Evolutionary conservation across 495 filamentous ascomycete species (phyloP), one percentile per base, ranked within the genome.

Genomic region (Staphylotrichum longicolle): DNA sequence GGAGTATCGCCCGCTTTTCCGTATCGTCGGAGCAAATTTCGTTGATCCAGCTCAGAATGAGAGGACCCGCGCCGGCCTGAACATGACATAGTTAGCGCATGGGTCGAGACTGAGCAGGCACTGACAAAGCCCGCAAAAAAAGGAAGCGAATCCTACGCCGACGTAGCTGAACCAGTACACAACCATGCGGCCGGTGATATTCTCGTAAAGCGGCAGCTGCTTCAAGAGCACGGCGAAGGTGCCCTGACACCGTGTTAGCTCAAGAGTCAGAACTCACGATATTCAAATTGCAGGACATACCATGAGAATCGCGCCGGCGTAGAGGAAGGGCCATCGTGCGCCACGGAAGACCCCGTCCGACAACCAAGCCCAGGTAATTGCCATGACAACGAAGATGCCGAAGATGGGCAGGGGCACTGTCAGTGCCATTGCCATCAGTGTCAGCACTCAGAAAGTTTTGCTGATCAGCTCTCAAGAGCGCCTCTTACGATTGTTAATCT

Each of bases 31-130:
- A 33, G 32, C 47, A 50, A 4, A 50, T 50, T n/a, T 50, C 47
- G 27, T 50, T 50, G 47, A 50, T 50, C 47, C 47, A 50, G 32
- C 47, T 50, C 47, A 50, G 12, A 14, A 50, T 50, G 7, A 50
- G 47, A 15, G 47, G 47, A 50, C 47, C 47, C 27, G 47, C 47
- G 27, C 47, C 47, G n/a, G 7, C 30, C 47, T 50, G n/a, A 3
- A 30, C 47, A 33, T 14, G 15, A 27, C 1, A 27, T 44, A 44
- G 4, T 11, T 48, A 48, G 45, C 3, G 5, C 7, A 9, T 44
- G 41, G 41, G 7, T 44, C 9, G 41, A 14, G 45, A 20, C 45
- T 4, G 6, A 48, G 20, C n/a, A 48, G 45, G 42, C 42, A 45
- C n/a, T 45, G 42, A 27, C 20, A 27, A 27, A 27, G 20, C 20